Evolutionary conservation across 176 grass and related monocot species (phyloP).

Genomic region (Themeda triandra): DNA sequence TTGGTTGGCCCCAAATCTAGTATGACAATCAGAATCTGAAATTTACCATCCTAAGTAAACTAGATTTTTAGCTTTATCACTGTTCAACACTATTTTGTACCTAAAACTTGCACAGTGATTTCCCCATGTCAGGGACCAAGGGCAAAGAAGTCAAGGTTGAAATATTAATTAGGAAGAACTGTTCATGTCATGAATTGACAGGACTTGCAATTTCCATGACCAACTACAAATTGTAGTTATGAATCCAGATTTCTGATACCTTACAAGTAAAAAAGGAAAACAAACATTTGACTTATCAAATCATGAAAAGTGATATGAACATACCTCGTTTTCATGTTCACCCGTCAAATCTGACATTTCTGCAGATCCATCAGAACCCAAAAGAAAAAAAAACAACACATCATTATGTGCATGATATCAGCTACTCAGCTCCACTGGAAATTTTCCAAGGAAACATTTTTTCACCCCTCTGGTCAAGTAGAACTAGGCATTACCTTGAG

Average conservation of each 20-base stretch:
- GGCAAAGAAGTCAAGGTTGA: background rate
- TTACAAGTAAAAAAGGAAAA: background rate
- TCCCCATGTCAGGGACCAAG: background rate
- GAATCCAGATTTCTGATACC: background rate
- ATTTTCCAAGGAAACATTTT: constrained; percentile 9
- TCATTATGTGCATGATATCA: constrained; percentile 1
- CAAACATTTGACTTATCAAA: constrained; percentile 4
- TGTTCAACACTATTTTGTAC: background rate
- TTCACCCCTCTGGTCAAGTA: background rate
- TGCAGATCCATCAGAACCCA: constrained; percentile 15
- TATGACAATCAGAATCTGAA: background rate
- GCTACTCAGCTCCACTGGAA: background rate
- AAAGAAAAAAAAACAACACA: background rate
- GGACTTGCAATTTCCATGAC: constrained; percentile 2
- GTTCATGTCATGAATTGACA: background rate
- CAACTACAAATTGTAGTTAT: background rate
- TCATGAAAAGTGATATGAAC: background rate
- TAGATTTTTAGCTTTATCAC: background rate
- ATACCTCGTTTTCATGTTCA: background rate
- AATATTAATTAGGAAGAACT: constrained; percentile 2
- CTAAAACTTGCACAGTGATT: background rate
- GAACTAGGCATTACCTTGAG: constrained; percentile 27
- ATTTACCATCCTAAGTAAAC: constrained; percentile 9
- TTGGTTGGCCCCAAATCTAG: background rate
- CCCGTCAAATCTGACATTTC: background rate